Percentiles rank a stretch among this genome's conserved stretches.
These are phyloP conservation scores for Sclerotinia minor DNA, from an alignment of 2,329 filamentous ascomycete genomes.

Conservation along the genomic window DNA sequence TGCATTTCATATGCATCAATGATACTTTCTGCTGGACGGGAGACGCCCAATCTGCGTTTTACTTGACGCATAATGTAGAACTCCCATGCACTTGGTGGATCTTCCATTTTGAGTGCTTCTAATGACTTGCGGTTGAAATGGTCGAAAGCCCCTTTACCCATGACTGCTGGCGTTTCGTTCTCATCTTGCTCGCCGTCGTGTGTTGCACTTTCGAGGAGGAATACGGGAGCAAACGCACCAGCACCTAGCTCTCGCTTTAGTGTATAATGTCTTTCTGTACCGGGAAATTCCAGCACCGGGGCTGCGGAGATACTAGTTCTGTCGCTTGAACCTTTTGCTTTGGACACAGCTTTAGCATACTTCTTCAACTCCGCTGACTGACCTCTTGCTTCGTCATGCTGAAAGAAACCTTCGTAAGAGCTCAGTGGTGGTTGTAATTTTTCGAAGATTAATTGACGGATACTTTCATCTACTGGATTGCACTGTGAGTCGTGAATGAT, in stretches of 20 bases:
- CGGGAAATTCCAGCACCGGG: slow-evolving; percentile 67
- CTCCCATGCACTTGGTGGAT: slow-evolving; percentile 86
- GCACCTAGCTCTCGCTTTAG: slow-evolving; percentile 85
- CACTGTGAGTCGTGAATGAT: slow-evolving; percentile 82
- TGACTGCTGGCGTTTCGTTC: slow-evolving; percentile 47
- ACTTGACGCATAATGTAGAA: slow-evolving; percentile 92
- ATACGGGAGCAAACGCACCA: slow-evolving; percentile 93
- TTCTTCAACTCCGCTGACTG: slow-evolving; percentile 76
- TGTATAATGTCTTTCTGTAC: slow-evolving; percentile 67
- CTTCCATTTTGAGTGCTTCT: slow-evolving; percentile 94
- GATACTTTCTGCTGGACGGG: slow-evolving; percentile 74
- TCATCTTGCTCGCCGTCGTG: slow-evolving; percentile 52
- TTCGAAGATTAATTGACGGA: slow-evolving; percentile 73
- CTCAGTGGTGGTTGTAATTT: slow-evolving; percentile 71
- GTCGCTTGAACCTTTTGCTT: slow-evolving; percentile 46
- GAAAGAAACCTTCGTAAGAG: slow-evolving; percentile 77
- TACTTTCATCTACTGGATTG: slow-evolving; percentile 79
- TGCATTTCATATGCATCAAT: slow-evolving; percentile 88
- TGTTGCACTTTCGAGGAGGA: slow-evolving; percentile 76
- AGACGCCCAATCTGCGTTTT: slow-evolving; percentile 71
- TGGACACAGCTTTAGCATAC: slow-evolving; percentile 63
- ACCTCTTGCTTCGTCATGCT: slow-evolving; percentile 65
- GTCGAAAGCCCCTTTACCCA: slow-evolving; percentile 65
- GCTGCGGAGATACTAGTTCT: slow-evolving; percentile 62
- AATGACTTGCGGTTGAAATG: slow-evolving; percentile 54